phyloP scores from a whole-genome alignment of 1,139 yeast species.

The Geotrichum histeridarum region DNA sequence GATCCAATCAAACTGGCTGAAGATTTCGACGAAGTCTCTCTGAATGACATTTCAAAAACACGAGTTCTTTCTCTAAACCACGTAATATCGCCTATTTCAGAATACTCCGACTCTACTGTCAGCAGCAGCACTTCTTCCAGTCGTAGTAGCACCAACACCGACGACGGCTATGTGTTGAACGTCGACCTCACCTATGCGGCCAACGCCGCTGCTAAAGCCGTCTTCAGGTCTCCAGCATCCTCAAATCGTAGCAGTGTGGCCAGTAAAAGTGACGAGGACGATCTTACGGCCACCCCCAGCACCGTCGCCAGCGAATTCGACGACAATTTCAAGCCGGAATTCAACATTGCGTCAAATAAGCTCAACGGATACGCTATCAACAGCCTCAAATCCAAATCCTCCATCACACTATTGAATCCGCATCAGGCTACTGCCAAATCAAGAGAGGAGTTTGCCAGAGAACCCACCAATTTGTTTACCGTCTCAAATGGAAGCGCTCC shows the following conservation, averaged over 20 bases:
- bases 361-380: slow-evolving; percentile 27
- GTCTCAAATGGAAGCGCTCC: neutral
- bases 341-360: slow-evolving; percentile 19
- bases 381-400: slow-evolving; percentile 24
- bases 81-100: slow-evolving; percentile 20
- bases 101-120: slow-evolving; percentile 22
- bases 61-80: slow-evolving; percentile 3
- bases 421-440: slow-evolving; percentile 15
- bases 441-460: slow-evolving; percentile 5
- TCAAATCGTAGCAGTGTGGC: slow-evolving; percentile 14
- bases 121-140: slow-evolving; percentile 7
- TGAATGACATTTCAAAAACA: slow-evolving; percentile 14
- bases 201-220: slow-evolving; percentile 3
- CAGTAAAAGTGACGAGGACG: slow-evolving; percentile 16
- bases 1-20: slow-evolving; percentile 19
- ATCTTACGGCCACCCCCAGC: neutral
- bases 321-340: slow-evolving; percentile 15
- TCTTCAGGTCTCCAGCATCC: slow-evolving; percentile 1
- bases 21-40: slow-evolving; percentile 32
- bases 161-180: slow-evolving; percentile 17
- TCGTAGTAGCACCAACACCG: slow-evolving; percentile 22
- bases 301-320: slow-evolving; percentile 9
- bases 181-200: slow-evolving; percentile 11
- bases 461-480: slow-evolving; percentile 2
- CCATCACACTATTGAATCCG: slow-evolving; percentile 14